phyloP scores from a whole-genome alignment of 495 filamentous ascomycete genomes.

The Apiosordaria backusii region DNA sequence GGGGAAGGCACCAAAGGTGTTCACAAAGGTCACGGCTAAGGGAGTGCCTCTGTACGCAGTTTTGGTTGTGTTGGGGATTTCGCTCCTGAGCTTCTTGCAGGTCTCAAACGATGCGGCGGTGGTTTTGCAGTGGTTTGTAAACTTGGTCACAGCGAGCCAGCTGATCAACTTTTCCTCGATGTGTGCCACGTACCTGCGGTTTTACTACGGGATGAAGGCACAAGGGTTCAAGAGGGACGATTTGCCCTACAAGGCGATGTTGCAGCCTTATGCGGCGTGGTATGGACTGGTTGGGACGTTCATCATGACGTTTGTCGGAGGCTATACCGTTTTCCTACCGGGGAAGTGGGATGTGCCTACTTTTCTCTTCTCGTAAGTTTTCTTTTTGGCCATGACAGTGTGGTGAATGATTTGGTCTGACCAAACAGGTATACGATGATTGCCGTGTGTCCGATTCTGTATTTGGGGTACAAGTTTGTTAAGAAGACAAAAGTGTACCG shows the following conservation, averaged over 20 bases:
- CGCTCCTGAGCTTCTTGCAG: slow-evolving; percentile 69
- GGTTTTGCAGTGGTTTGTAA: slow-evolving; percentile 75
- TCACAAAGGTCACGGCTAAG: slow-evolving; percentile 57
- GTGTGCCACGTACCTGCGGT: slow-evolving; percentile 68
- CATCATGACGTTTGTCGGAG: slow-evolving; percentile 70
- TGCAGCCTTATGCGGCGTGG: slow-evolving; percentile 70
- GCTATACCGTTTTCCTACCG: slow-evolving; percentile 72
- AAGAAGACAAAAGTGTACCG: slow-evolving; percentile 58
- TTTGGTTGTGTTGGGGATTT: slow-evolving; percentile 56
- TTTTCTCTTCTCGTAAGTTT: slow-evolving; percentile 68
- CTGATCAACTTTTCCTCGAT: slow-evolving; percentile 74
- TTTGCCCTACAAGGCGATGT: slow-evolving; percentile 62
- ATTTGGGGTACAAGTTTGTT: slow-evolving; percentile 65
- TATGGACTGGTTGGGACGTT: slow-evolving; percentile 58
- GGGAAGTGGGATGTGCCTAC: slow-evolving; percentile 63
- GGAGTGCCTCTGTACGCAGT: slow-evolving; percentile 65
- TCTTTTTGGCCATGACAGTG: no score
- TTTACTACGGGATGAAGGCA: slow-evolving; percentile 61
- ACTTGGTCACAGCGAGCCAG: slow-evolving; percentile 65
- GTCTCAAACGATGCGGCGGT: slow-evolving; percentile 62
- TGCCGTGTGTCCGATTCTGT: slow-evolving; percentile 61
- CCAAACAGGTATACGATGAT: slow-evolving; percentile 60
- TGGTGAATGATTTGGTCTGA: not conserved
- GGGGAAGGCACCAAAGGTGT: slow-evolving; percentile 60
- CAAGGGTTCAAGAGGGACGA: slow-evolving; percentile 62